Evolutionary conservation across 331 rosid species (phyloP).

Genomic region (Acacia concinna): DNA sequence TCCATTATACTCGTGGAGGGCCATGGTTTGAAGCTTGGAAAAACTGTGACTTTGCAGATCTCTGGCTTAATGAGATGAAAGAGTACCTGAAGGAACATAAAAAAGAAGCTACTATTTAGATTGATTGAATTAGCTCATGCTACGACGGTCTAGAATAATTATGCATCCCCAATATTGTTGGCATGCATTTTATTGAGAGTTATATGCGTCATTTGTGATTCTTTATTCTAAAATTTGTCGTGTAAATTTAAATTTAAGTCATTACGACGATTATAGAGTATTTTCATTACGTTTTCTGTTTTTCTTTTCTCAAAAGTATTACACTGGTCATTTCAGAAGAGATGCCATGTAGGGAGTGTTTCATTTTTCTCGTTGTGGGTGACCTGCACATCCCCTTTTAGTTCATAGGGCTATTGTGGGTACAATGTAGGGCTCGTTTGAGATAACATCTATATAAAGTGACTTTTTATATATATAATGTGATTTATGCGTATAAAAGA

Average conservation of each 20-base stretch:
- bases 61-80: not conserved
- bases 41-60: not conserved
- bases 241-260: not conserved
- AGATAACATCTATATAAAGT: no score
- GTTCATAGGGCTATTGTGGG: not conserved
- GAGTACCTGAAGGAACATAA: not conserved
- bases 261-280: not conserved
- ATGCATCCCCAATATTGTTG: not conserved
- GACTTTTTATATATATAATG: no score
- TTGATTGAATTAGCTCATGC: not conserved
- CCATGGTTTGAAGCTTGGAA: slow-evolving; percentile 9
- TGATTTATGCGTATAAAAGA: no score
- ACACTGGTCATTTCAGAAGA: not conserved
- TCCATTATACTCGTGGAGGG: slow-evolving; percentile 8
- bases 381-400: not conserved
- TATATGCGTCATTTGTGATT: not conserved
- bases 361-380: not conserved
- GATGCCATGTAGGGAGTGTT: not conserved
- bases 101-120: not conserved
- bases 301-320: not conserved
- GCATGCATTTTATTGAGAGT: not conserved
- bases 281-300: no score
- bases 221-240: not conserved
- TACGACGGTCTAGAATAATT: not conserved
- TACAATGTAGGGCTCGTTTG: not conserved